Evolutionary conservation across 805 yeast species (phyloP).

Genomic region (Ascoidea tarda): DNA sequence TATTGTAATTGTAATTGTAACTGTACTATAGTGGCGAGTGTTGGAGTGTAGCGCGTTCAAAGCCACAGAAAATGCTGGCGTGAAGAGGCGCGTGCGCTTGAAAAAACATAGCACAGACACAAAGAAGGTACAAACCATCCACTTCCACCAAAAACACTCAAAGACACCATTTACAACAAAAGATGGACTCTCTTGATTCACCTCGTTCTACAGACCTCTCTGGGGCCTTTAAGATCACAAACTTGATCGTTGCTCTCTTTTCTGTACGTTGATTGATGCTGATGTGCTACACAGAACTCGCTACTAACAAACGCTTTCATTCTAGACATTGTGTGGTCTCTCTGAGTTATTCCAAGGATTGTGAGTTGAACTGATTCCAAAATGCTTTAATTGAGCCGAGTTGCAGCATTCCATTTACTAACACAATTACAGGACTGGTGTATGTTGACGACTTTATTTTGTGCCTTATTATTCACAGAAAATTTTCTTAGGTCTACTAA

Average conservation of each 20-base stretch:
- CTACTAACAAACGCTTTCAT: neutral
- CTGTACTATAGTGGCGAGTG: too few species aligned
- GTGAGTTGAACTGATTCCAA: conserved; percentile 18
- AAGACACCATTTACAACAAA: neutral
- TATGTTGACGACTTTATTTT: conserved; percentile 12
- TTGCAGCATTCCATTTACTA: conserved; percentile 10
- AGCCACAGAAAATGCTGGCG: too few species aligned
- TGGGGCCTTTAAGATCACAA: conserved; percentile 34
- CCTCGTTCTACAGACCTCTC: conserved; percentile 27
- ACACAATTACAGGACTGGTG: conserved; percentile 21
- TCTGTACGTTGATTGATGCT: conserved; percentile 25
- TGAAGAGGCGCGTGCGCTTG: too few species aligned
- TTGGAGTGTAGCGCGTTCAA: too few species aligned
- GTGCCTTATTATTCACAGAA: neutral
- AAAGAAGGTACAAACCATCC: too few species aligned
- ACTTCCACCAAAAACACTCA: too few species aligned
- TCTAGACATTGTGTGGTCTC: conserved; percentile 13
- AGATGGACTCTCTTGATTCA: conserved; percentile 27
- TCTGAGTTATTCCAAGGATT: conserved; percentile 21
- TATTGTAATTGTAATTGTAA: too few species aligned
- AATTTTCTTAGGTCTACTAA: neutral
- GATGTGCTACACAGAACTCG: neutral
- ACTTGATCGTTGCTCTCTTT: conserved; percentile 39
- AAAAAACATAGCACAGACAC: too few species aligned
- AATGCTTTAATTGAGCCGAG: neutral